Evolutionary conservation across 495 filamentous ascomycete species (phyloP).

Genomic region (Echria macrotheca): DNA sequence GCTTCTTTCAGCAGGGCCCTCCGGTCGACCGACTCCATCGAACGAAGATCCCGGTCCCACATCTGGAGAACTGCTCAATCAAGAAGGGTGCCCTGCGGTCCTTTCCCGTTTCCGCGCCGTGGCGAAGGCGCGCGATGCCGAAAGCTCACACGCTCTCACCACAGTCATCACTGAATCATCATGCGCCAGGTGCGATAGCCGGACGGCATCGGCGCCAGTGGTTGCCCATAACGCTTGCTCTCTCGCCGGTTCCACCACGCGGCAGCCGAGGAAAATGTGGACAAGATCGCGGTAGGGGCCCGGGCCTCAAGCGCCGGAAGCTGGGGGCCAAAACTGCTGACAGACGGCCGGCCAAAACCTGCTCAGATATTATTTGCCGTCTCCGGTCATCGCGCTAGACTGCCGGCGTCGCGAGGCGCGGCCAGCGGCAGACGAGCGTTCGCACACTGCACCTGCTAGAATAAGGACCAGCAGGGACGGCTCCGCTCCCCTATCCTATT

Average conservation of each 20-base stretch:
- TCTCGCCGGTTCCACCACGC: slow-evolving; percentile 6
- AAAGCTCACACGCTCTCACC: slow-evolving; percentile 5
- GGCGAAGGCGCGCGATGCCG: background rate
- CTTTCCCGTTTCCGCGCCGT: slow-evolving; percentile 20
- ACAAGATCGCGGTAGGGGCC: background rate
- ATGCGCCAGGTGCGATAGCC: slow-evolving; percentile 25
- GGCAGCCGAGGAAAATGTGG: slow-evolving; percentile 14
- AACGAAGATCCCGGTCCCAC: slow-evolving; percentile 36
- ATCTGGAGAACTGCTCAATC: slow-evolving; percentile 19
- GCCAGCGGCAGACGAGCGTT: slow-evolving; percentile 1
- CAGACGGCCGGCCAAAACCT: slow-evolving; percentile 5
- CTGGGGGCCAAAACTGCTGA: background rate
- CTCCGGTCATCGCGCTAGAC: slow-evolving; percentile 8
- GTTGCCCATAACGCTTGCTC: background rate
- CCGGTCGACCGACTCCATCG: slow-evolving; percentile 33
- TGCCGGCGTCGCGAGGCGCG: background rate
- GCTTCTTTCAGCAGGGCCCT: slow-evolving; percentile 33
- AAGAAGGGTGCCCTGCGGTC: slow-evolving; percentile 19
- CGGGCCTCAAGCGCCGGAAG: slow-evolving; percentile 7
- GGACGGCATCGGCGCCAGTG: slow-evolving; percentile 10
- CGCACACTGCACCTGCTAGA: too few relatives aligned
- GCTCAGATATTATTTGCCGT: slow-evolving; percentile 11
- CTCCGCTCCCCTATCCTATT: background rate
- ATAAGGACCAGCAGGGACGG: too few relatives aligned
- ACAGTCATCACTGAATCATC: slow-evolving; percentile 26